Percentiles rank a stretch among this genome's conserved stretches.
Conservation (phyloP, 805 yeast genomes). For the Priceomyces castillae region DNA sequence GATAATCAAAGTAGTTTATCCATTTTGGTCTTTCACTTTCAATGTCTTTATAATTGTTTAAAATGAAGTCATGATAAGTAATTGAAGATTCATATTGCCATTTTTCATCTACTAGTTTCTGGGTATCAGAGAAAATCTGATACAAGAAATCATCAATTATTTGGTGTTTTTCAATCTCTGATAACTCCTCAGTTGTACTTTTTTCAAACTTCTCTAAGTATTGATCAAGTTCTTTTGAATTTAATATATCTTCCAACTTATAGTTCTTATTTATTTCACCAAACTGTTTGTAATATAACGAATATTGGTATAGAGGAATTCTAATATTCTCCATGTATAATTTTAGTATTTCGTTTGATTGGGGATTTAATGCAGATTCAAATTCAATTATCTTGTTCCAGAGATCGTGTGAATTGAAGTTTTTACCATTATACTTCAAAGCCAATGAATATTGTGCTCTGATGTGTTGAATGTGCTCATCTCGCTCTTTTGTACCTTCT, state of each 20-base stretch:
- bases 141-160: conserved; percentile 45
- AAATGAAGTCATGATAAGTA: conserved; percentile 54
- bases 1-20: conserved; percentile 60
- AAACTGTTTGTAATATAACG: conserved; percentile 63
- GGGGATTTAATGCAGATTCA: conserved; percentile 39
- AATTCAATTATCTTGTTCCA: conserved; percentile 80
- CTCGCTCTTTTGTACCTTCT: conserved; percentile 28
- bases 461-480: conserved; percentile 23
- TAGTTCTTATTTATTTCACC: conserved; percentile 35
- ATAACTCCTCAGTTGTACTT: conserved; percentile 21
- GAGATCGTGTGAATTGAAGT: conserved; percentile 72
- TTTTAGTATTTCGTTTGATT: conserved; percentile 35
- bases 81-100: conserved; percentile 75
- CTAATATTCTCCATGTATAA: conserved; percentile 45
- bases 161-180: conserved; percentile 38
- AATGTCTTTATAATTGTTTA: conserved; percentile 32
- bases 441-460: conserved; percentile 50
- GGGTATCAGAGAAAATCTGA: conserved; percentile 45
- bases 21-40: conserved; percentile 51
- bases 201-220: conserved; percentile 23
- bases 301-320: conserved; percentile 83
- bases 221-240: conserved; percentile 13
- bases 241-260: conserved; percentile 26
- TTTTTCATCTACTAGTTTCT: conserved; percentile 50
- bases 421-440: conserved; percentile 53